Conservation (phyloP, 306 rosid species). For the Sechiopsis laciniata region DNA sequence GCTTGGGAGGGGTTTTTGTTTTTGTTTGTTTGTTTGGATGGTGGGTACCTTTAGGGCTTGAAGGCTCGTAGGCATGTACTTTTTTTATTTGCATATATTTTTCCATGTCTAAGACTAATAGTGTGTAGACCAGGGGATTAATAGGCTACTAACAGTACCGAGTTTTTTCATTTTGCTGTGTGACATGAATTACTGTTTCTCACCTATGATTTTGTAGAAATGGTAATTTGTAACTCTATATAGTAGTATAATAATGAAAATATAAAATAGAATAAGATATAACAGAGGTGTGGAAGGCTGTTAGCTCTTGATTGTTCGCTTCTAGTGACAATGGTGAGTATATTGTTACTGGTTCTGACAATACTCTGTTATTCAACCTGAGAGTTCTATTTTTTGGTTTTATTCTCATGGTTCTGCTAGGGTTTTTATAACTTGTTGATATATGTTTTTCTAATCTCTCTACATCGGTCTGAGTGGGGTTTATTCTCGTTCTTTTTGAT, state of each 20-base stretch:
- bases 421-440: neutral
- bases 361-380: neutral
- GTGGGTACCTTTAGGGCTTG: neutral
- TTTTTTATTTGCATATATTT: neutral
- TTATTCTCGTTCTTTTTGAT: slow-evolving; percentile 13
- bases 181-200: neutral
- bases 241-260: neutral
- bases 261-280: neutral
- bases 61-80: neutral
- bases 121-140: neutral
- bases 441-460: neutral
- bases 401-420: neutral
- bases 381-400: neutral
- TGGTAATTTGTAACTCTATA: neutral
- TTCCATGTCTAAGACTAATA: neutral
- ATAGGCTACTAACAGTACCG: neutral
- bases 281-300: neutral
- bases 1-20: neutral
- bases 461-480: neutral
- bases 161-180: neutral
- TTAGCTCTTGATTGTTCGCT: neutral
- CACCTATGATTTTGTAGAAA: slow-evolving; percentile 1
- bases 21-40: neutral
- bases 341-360: neutral
- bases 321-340: neutral